Base-by-base conservation (phyloP, 257 asterid genomes). In the Thymus quinquecostatus region DNA sequence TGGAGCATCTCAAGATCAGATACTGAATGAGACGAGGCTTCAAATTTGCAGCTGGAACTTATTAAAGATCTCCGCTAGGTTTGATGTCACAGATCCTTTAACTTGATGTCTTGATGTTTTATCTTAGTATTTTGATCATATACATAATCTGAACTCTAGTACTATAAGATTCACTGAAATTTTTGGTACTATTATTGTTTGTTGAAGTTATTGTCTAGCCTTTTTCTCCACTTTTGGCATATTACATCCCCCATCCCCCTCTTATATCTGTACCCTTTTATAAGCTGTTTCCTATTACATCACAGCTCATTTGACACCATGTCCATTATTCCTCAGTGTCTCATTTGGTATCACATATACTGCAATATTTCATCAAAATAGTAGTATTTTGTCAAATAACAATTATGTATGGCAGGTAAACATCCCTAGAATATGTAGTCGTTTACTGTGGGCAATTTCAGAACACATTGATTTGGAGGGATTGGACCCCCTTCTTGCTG, bases 1-100 rank as follows among this genome's bases (percentile, higher is more conserved):
- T 55, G 97, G 98, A 72, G 95, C 98, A 60, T 92, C 97, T 68
- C 98, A 92, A 73, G 98, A 92, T 83, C 98, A 92, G 88, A 92
- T 92, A 79, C 70, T 92, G 77, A 92, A 92, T 71, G 98, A 92
- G 86, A 92, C 97, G 5, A 83, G 98, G 77, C 80, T 92, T 80
- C 98, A 90, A 75, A 90, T 81, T 79, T 92, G 93, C 98, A 87
- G 81, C 83, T 91, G 4, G 90, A 88, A 72, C 95, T 92, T 88
- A 95, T 92, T 57, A 86, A 80, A 64, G 95, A 88, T 80, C 91
- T 90, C 47, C 92, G 84, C 0, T 95, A 92, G 98, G 98, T 90
- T 75, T 69, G 27, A 65, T 78, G 65, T 54, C 64, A 34, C 64
- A 60, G 27, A 9, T 57, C 58, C 49, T 48, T 60, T 27, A 29